Base-by-base conservation (phyloP, 352 stramenopile genomes). In the Pelagophyceae sp. region DNA sequence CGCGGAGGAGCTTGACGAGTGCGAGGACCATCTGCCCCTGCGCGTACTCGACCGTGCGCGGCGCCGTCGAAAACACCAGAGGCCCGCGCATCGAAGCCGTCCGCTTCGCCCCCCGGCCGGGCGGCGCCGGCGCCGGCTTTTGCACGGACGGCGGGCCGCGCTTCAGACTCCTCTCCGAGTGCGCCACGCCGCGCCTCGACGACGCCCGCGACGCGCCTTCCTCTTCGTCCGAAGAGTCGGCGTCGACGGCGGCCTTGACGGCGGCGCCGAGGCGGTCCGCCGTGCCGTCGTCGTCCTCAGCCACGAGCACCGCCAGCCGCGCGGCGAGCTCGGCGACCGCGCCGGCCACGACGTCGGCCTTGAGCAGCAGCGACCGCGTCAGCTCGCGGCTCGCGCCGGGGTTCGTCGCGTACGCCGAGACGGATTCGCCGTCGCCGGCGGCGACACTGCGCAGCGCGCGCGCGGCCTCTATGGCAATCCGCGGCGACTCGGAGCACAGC, bases 1-100 rank as follows among this genome's bases (percentile, higher is more conserved):
- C 78, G n/a, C 79, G 76, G 51, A 84, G 70, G 2, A 84, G 76
- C 45, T 84, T 45, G 33, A 84, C 45, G 17, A 82, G 60, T 20
- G 76, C 75, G 5, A 80, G n/a, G 6, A 81, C 37, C 0, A 80
- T 58, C 25, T 71, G 61, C n/a, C 3, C 5, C 61, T 71, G 3
- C 31, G 27, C 61, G 33, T 38, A 71, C n/a, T 35, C 38, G 29
- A 69, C 17, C 11, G 58, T 77, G 3, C 35, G 37, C 38, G 31
- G 19, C 40, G 33, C 40, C 72, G 45, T 54, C 37, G 37, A 77
- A 35, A 69, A 77, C 15, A 37, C 38, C 72, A 64, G 27, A 15
- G 19, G 63, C 69, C 19, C 76, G 50, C 27, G 58, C 45, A 23
- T 23, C 45, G 45, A 54, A 23, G 45, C 45, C 45, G 11, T 54